A percentile compares a stretch with the other conserved stretches of the same genome.
Conservation (phyloP, 306 rosid species). For the Benincasa hispida region DNA sequence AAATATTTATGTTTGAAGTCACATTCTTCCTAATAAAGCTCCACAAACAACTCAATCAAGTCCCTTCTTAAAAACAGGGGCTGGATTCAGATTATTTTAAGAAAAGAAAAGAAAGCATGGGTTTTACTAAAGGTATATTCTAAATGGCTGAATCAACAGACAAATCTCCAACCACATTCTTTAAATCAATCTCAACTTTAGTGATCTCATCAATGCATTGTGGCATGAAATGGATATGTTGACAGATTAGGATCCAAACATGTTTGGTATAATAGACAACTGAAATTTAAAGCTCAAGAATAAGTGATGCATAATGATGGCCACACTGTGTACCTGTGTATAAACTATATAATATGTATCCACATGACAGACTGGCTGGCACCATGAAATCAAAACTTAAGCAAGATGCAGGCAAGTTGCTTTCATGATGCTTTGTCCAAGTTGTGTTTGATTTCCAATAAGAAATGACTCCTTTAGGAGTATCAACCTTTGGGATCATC, state of each 20-base stretch:
- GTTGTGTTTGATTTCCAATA: neutral
- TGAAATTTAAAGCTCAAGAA: neutral
- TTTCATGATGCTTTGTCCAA: slow-evolving; percentile 4
- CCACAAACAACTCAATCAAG: neutral
- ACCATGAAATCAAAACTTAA: neutral
- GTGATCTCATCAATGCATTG: neutral
- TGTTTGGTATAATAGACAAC: neutral
- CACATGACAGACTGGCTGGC: neutral
- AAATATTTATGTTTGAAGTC: neutral
- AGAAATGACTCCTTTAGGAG: neutral
- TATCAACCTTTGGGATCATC: neutral
- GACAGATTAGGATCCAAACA: neutral
- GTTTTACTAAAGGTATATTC: neutral
- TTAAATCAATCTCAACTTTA: neutral
- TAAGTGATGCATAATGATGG: neutral
- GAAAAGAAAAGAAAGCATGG: neutral
- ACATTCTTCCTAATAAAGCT: neutral
- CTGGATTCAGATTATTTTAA: neutral
- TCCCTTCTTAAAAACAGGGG: neutral
- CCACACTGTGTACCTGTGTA: neutral
- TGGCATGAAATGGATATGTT: neutral
- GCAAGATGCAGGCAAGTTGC: neutral
- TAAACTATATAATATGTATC: neutral
- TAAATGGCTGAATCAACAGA: neutral
- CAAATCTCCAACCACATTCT: neutral